Percentiles rank a stretch among this genome's conserved stretches.
phyloP scores from a whole-genome alignment of 305 asterid genomes.

The Fraxinus nigra region DNA sequence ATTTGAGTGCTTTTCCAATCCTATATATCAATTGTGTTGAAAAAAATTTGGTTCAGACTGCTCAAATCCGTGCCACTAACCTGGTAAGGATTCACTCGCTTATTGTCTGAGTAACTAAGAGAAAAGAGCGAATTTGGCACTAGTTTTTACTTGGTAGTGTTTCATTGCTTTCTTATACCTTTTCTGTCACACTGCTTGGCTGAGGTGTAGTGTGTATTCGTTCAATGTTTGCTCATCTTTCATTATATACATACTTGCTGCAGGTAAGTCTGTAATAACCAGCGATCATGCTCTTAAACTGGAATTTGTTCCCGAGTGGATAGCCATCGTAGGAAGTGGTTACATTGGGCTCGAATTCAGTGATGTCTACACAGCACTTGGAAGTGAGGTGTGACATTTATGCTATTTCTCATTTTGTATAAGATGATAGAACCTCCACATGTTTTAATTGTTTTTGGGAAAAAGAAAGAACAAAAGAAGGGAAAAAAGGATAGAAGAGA shows the following conservation, averaged over 20 bases:
- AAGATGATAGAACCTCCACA: background rate
- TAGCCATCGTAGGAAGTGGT: constrained; percentile 96
- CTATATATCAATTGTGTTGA: background rate
- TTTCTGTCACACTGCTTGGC: background rate
- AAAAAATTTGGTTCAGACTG: background rate
- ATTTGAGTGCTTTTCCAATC: background rate
- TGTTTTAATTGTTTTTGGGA: background rate
- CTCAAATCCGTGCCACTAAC: background rate
- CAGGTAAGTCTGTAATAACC: constrained; percentile 92
- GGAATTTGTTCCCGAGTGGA: constrained; percentile 90
- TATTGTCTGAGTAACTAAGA: constrained; percentile 6
- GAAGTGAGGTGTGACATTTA: constrained; percentile 72
- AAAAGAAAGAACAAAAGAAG: background rate
- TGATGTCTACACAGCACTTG: constrained; percentile 96
- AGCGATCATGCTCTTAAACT: constrained; percentile 95
- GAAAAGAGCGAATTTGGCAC: background rate
- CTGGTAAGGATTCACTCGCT: background rate
- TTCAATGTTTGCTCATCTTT: constrained; percentile 8
- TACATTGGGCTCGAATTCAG: constrained; percentile 97
- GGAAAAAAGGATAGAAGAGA: background rate
- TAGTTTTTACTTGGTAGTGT: background rate
- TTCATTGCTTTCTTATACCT: background rate
- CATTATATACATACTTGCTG: constrained; percentile 20
- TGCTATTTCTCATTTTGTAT: background rate
- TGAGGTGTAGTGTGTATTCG: background rate